A percentile compares a stretch with the other conserved stretches of the same genome.
These are phyloP conservation scores for Fusarium coicis DNA, from an alignment of 2,329 filamentous ascomycete species.

Conservation along the genomic window DNA sequence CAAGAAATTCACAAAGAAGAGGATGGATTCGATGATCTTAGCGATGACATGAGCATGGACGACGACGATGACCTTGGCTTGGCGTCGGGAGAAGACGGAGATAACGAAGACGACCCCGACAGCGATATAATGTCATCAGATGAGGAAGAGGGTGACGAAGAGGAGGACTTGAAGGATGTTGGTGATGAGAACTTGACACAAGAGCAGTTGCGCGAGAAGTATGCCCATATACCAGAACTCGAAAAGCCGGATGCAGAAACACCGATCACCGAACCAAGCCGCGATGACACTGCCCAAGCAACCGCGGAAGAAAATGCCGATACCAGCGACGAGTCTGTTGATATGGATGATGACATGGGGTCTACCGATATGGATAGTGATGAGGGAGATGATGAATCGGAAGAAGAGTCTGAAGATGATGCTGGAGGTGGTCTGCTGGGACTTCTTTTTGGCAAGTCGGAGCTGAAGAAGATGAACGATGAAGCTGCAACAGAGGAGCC, in stretches of 20 bases:
- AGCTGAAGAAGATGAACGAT: constrained; percentile 63
- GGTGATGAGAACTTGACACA: constrained; percentile 75
- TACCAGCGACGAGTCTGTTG: constrained; percentile 72
- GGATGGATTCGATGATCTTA: constrained; percentile 59
- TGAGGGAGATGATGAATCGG: constrained; percentile 58
- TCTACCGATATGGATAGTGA: constrained; percentile 63
- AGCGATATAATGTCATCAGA: constrained; percentile 69
- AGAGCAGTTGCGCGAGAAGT: constrained; percentile 76
- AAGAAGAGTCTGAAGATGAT: constrained; percentile 56
- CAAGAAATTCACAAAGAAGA: constrained; percentile 59
- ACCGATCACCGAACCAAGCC: constrained; percentile 35
- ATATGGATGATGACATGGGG: constrained; percentile 75
- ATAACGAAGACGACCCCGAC: constrained; percentile 54
- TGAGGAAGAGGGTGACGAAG: constrained; percentile 70
- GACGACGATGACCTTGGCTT: constrained; percentile 49
- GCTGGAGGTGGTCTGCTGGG: constrained; percentile 61
- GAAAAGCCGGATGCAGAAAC: constrained; percentile 45
- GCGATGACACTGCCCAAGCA: constrained; percentile 38
- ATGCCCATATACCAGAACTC: constrained; percentile 69
- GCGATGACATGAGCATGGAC: constrained; percentile 56
- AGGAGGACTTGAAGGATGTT: constrained; percentile 62
- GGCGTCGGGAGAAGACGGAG: constrained; percentile 52
- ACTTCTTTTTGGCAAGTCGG: constrained; percentile 68
- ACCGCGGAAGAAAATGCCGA: constrained; percentile 51
- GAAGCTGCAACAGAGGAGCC: constrained; percentile 45